phyloP scores from a whole-genome alignment of 2,329 filamentous ascomycete species.

The Hypoxylon rubiginosum region DNA sequence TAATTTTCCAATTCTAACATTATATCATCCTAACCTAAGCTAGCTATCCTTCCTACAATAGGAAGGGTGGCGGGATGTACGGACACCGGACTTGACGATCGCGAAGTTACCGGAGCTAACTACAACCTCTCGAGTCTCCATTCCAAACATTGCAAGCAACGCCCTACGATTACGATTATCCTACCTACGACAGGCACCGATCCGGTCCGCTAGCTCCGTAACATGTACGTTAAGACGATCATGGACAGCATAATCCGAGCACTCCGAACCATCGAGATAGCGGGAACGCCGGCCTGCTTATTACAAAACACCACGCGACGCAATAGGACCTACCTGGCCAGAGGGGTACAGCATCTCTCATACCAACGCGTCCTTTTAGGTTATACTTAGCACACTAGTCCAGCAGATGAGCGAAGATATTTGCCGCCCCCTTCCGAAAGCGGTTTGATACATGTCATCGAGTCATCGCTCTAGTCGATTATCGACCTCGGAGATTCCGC shows the following conservation, averaged over 20 bases:
- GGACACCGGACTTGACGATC: conserved; percentile 1
- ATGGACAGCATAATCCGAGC: conserved; percentile 1
- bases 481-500: neutral
- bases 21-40: neutral
- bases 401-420: neutral
- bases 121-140: neutral
- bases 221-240: neutral
- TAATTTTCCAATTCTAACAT: neutral
- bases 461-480: neutral
- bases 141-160: neutral
- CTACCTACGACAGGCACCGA: neutral
- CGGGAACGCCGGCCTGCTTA: neutral
- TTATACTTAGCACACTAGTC: neutral
- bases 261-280: neutral
- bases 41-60: neutral
- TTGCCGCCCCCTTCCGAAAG: neutral
- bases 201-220: conserved; percentile 1
- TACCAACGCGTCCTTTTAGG: neutral
- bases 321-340: neutral
- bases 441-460: neutral
- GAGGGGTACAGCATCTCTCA: neutral
- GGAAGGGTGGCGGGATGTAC: conserved; percentile 1
- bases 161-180: neutral
- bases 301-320: neutral
- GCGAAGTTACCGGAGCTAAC: neutral